phyloP scores from a whole-genome alignment of 2,329 filamentous ascomycete genomes.

The Fusarium sp. region DNA sequence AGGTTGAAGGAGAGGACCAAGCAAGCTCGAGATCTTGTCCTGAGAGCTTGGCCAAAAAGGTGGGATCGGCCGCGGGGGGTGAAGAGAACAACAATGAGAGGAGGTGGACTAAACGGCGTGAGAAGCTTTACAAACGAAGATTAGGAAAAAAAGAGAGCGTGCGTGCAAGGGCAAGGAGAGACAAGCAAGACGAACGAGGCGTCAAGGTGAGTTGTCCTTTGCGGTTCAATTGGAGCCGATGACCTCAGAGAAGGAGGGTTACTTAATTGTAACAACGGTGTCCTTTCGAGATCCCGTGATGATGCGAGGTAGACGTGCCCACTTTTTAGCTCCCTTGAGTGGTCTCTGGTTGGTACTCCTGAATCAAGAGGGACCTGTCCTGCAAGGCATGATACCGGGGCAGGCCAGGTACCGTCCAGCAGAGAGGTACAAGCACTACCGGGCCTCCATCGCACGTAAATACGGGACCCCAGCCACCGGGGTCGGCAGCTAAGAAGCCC shows the following conservation, averaged over 20 bases:
- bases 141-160: conserved; percentile 21
- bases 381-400: neutral
- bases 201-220: conserved; percentile 42
- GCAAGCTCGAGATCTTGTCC: conserved; percentile 1
- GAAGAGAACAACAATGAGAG: neutral
- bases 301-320: conserved; percentile 40
- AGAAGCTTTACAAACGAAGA: conserved; percentile 29
- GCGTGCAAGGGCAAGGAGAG: conserved; percentile 33
- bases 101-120: conserved; percentile 11
- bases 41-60: conserved; percentile 10
- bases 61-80: conserved; percentile 15
- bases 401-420: conserved; percentile 9
- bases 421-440: neutral
- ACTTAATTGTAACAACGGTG: conserved; percentile 49
- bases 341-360: conserved; percentile 4
- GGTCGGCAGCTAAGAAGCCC: conserved; percentile 32
- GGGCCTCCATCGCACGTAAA: neutral
- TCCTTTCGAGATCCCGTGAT: conserved; percentile 55
- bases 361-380: neutral
- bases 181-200: conserved; percentile 29
- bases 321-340: conserved; percentile 40
- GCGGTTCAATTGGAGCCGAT: conserved; percentile 45
- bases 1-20: conserved; percentile 16
- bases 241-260: conserved; percentile 44
- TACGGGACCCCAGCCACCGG: conserved; percentile 27